Conservation (phyloP, 106 monocot genomes). For the Apostasia ramifera region DNA sequence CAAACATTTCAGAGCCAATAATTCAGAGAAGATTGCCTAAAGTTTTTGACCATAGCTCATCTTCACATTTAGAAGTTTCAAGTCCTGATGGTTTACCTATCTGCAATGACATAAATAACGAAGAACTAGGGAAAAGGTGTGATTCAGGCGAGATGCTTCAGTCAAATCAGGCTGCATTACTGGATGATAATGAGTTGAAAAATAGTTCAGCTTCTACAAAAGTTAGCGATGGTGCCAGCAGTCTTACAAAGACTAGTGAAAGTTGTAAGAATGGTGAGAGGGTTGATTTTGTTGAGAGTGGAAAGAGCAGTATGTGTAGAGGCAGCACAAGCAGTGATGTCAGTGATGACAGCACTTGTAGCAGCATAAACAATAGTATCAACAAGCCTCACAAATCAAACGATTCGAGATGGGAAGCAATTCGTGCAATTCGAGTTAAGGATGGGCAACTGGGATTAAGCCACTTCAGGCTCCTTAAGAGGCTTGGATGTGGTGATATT, state of each 20-base stretch:
- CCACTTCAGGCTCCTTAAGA: conserved; percentile 20
- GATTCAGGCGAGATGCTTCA: background rate
- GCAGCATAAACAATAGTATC: conserved; percentile 12
- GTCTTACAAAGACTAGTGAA: conserved; percentile 11
- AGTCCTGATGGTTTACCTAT: background rate
- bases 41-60: background rate
- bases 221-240: conserved; percentile 11
- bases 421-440: conserved; percentile 3
- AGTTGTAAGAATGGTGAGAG: conserved; percentile 7
- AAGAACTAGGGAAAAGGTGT: background rate
- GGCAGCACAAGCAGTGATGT: conserved; percentile 15
- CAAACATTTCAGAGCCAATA: background rate
- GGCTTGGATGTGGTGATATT: conserved; percentile 16
- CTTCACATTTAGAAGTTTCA: background rate
- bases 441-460: conserved; percentile 11
- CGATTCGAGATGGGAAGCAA: conserved; percentile 23
- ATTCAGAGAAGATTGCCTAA: background rate
- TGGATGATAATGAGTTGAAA: background rate
- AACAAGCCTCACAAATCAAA: conserved; percentile 21
- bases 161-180: background rate
- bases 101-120: background rate
- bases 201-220: conserved; percentile 9
- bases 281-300: conserved; percentile 10
- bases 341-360: conserved; percentile 15
- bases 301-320: conserved; percentile 17